Conservation (phyloP, 164 flowering plant species). For the Tinospora cordifolia region DNA sequence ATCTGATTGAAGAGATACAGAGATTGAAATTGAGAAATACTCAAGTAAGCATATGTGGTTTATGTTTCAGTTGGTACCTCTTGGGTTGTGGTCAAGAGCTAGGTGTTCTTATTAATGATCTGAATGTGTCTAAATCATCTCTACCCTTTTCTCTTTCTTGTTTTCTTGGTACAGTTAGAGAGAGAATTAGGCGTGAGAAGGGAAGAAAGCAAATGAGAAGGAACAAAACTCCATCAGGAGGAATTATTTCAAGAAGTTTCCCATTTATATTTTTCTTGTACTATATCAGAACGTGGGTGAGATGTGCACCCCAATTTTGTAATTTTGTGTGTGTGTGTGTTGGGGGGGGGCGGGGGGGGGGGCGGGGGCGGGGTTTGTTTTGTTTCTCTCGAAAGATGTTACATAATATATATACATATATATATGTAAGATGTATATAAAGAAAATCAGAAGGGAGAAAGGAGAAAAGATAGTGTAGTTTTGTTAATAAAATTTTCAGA, state of each 20-base stretch:
- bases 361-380: too few relatives aligned
- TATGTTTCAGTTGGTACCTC: not conserved
- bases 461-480: too few relatives aligned
- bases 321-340: not conserved
- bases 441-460: too few relatives aligned
- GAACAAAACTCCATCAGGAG: not conserved
- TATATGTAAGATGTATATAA: too few relatives aligned
- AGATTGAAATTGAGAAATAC: constrained; percentile 30
- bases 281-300: constrained; percentile 8
- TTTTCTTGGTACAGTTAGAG: constrained; percentile 25
- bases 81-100: not conserved
- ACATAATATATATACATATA: too few relatives aligned
- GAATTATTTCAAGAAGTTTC: constrained; percentile 1
- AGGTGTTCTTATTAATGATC: not conserved
- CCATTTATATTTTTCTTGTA: too few relatives aligned
- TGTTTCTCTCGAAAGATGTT: not conserved
- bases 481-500: too few relatives aligned
- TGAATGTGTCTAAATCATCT: not conserved
- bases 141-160: not conserved
- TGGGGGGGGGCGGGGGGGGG: too few relatives aligned
- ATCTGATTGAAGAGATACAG: constrained; percentile 33
- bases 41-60: constrained; percentile 23
- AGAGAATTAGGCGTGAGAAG: constrained; percentile 20
- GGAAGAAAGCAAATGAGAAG: constrained; percentile 3
- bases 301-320: constrained; percentile 9